Evolutionary conservation across 176 grass and related monocot species (phyloP).

Genomic region (Typha latifolia): DNA sequence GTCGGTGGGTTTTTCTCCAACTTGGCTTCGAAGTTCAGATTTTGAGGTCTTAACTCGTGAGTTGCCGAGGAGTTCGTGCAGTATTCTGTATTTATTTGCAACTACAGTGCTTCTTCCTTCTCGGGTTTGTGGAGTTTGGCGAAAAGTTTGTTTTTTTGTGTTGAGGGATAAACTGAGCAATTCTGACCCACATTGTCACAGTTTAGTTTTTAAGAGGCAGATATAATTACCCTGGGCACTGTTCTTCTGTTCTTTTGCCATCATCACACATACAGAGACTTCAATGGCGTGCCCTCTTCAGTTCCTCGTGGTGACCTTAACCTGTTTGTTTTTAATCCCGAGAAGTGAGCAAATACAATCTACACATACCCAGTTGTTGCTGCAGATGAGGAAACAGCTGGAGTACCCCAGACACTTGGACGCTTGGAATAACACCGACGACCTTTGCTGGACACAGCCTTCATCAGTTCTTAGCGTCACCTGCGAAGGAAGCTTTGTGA

Average conservation of each 20-base stretch:
- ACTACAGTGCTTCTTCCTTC: not conserved
- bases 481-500: slow-evolving; percentile 48
- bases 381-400: slow-evolving; percentile 74
- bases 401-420: slow-evolving; percentile 73
- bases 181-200: not conserved
- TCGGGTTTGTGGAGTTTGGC: not conserved
- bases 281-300: slow-evolving; percentile 40
- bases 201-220: not conserved
- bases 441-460: slow-evolving; percentile 49
- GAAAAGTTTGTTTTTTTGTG: not conserved
- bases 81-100: not conserved
- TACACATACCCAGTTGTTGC: slow-evolving; percentile 56
- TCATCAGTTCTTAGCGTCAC: slow-evolving; percentile 31
- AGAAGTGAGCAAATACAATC: slow-evolving; percentile 45
- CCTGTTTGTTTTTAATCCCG: slow-evolving; percentile 47
- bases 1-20: not conserved
- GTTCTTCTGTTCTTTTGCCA: no score
- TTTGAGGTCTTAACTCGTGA: not conserved
- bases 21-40: not conserved
- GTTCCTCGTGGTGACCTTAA: slow-evolving; percentile 29
- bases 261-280: not conserved
- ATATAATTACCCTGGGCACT: not conserved
- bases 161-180: not conserved
- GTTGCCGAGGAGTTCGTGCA: not conserved
- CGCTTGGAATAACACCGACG: slow-evolving; percentile 38